These are phyloP conservation scores for Torulaspora franciscae DNA, from an alignment of 805 yeast genomes.

Conservation along the genomic window DNA sequence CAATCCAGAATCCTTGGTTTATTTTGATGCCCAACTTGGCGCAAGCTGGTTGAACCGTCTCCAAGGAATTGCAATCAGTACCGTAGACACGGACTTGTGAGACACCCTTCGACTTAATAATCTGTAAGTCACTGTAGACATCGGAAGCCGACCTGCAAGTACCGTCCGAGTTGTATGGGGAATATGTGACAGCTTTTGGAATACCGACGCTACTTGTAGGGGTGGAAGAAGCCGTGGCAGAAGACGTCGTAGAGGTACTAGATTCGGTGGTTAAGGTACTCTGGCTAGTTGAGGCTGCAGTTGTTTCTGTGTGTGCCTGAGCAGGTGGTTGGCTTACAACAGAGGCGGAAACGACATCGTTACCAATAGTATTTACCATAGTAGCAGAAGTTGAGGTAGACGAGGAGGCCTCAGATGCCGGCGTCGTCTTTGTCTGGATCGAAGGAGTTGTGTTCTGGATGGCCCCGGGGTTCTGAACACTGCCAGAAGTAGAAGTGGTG, in stretches of 20 bases:
- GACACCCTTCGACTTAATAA: slow-evolving; percentile 59
- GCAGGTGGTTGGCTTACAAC: slow-evolving; percentile 11
- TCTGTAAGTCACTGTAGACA: slow-evolving; percentile 54
- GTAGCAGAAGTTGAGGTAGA: background rate
- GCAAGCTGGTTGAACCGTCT: slow-evolving; percentile 61
- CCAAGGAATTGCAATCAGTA: slow-evolving; percentile 72
- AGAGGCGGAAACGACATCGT: slow-evolving; percentile 6
- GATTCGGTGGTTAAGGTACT: slow-evolving; percentile 16
- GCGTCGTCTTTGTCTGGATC: slow-evolving; percentile 15
- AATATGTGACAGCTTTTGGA: slow-evolving; percentile 64
- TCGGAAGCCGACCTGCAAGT: slow-evolving; percentile 56
- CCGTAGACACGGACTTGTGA: slow-evolving; percentile 72
- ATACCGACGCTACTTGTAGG: slow-evolving; percentile 29
- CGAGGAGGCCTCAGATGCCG: slow-evolving; percentile 16
- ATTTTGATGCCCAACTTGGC: slow-evolving; percentile 57
- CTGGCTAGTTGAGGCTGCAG: slow-evolving; percentile 16
- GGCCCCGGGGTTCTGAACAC: background rate
- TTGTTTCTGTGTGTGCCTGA: slow-evolving; percentile 13
- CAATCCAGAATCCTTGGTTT: slow-evolving; percentile 86
- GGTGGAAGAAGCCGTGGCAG: slow-evolving; percentile 25
- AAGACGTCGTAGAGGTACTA: slow-evolving; percentile 17
- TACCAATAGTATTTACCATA: slow-evolving; percentile 1
- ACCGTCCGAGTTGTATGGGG: slow-evolving; percentile 69
- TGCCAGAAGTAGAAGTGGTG: background rate
- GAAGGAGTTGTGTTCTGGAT: slow-evolving; percentile 9